Evolutionary conservation across 257 asterid species (phyloP), one percentile per base, ranked within the genome.

Genomic region (Jacaranda mimosifolia): DNA sequence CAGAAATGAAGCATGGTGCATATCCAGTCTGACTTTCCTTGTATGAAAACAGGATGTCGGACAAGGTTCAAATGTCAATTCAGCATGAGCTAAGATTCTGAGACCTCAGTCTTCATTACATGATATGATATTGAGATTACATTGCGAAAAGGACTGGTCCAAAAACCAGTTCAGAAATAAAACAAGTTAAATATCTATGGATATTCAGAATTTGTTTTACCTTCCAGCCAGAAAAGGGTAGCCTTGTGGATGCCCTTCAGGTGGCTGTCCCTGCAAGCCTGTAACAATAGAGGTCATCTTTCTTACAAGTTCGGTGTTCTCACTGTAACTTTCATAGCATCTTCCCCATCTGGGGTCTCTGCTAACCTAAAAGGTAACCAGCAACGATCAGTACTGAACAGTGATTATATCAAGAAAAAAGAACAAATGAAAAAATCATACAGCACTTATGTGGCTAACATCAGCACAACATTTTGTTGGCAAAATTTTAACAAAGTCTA

Each of bases 281-380:
- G 91, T 59, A 32, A 95, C 97, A 17, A 93, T 74, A 63, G 90
- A 85, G 69, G 93, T 80, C 97, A 95, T 89, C 84, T 88, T 91
- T 80, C 91, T 83, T 51, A 95, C 96, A 55, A 95, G 72, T 74
- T 91, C 94, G 56, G 98, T 86, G 83, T 89, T 88, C 83, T 95
- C 99, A 81, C 99, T 85, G 69, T 92, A 93, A 76, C 98, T 91
- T 79, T 95, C 98, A 42, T 93, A 95, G 86, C 84, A 80, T 86
- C 99, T 89, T 86, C 99, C 99, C 99, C 99, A 95, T 86, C 99
- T 90, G 48, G 99, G 98, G 67, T 95, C 99, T 82, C 88, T 91
- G 67, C 86, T 84, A 35, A 95, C 97, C 99, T 95, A 81, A 62
- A 84, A 78, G 39, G 79, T 62, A 57, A 51, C 63, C 46, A 51